Evolutionary conservation across 2,329 filamentous ascomycete genomes (phyloP).

Genomic region (Xylaria sp.): DNA sequence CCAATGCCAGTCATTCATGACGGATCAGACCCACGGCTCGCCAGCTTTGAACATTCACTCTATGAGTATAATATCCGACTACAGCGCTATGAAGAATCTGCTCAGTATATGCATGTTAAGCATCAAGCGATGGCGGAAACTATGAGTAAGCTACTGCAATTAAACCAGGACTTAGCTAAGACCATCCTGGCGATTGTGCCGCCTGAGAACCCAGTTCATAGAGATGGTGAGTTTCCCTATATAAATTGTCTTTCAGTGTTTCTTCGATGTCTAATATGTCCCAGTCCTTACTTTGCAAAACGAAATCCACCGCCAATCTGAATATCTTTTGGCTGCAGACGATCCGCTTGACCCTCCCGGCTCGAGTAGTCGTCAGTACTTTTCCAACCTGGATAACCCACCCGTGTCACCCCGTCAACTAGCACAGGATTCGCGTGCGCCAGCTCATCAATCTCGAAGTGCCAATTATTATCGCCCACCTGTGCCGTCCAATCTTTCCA

Average conservation of each 20-base stretch:
- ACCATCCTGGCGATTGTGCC: constrained; percentile 79
- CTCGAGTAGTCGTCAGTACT: constrained; percentile 73
- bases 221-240: constrained; percentile 74
- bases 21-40: constrained; percentile 78
- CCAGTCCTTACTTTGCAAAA: constrained; percentile 67
- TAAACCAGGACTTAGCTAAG: constrained; percentile 86
- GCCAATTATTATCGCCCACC: constrained; percentile 77
- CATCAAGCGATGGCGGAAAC: constrained; percentile 86
- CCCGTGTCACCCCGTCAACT: constrained; percentile 90
- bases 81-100: constrained; percentile 84
- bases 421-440: constrained; percentile 78
- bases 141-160: constrained; percentile 75
- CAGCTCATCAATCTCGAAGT: constrained; percentile 66
- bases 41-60: constrained; percentile 80
- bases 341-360: constrained; percentile 75
- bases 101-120: constrained; percentile 80
- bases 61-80: constrained; percentile 83
- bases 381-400: constrained; percentile 75
- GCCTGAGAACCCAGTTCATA: constrained; percentile 79
- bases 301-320: constrained; percentile 71
- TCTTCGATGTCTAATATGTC: constrained; percentile 38
- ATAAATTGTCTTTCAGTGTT: constrained; percentile 34
- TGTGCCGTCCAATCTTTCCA: constrained; percentile 82
- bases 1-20: constrained; percentile 78
- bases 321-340: constrained; percentile 66